Evolutionary conservation across 768 basidiomycete genomes (phyloP), one percentile per base, ranked within the genome.

Genomic region (Mycena crocata): DNA sequence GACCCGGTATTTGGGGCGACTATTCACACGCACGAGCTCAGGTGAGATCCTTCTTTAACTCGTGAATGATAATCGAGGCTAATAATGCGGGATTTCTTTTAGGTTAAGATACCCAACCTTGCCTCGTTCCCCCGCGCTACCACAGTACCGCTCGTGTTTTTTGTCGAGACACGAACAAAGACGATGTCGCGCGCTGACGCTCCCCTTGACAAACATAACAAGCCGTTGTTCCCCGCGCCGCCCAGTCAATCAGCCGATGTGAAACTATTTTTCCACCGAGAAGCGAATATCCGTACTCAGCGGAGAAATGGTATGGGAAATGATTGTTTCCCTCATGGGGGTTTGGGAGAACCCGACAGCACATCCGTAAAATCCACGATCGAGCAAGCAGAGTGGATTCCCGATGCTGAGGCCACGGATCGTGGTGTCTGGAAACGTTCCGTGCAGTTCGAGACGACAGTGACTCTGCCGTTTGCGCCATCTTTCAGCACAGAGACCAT

Each of bases 391-490:
- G 59, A 69, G 31, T 69, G 64, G 68, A 59, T 69, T 34, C 59
- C 68, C 21, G 64, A 69, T 57, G 39, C 54, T 23, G 63, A 58
- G 39, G 37, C 51, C 24, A 21, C 42, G 34, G 59, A 54, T 28
- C 56, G 56, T 21, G 68, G 68, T 21, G 48, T 69, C 30, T 69
- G 68, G 68, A 69, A 66, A 31, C 64, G 68, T 5, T 13, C 60
- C 6, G 61, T 66, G 14, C 64, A 44, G 40, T 66, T 66, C 40
- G 40, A 69, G 10, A 59, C 68, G 15, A 59, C 56, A 31, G 31
- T 66, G 21, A 19, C 59, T 6, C 50, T 69, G 6, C 64, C 68
- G 13, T 69, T 58, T 42, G 60, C 68, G 35, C 68, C 68, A 21
- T 62, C 64, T 14, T 69, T 62, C 51, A 54, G 37, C 26, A 66